Evolutionary conservation across 257 asterid species (phyloP), one percentile per base, ranked within the genome.

Genomic region (Ilex asprella): DNA sequence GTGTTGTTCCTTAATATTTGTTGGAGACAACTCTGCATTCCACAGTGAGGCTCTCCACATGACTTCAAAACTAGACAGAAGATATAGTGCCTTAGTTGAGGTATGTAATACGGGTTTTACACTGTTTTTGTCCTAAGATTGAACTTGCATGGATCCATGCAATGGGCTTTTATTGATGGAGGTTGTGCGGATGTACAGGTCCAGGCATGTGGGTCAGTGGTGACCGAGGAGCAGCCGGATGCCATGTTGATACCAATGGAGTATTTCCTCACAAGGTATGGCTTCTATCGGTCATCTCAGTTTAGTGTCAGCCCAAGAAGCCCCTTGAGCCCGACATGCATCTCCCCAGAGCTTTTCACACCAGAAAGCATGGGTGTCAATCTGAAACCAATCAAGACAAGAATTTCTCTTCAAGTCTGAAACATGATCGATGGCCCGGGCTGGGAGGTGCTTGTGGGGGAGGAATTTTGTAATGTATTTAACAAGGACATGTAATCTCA

Each of bases 321-420:
- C 74, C 92, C 92, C 21, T 75, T 84, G 64, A 84, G 85, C 56
- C 92, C 92, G 10, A 73, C 88, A 41, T 64, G 86, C 75, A 75
- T 84, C 56, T 72, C 88, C 29, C 88, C 92, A 0, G 92, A 84
- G 73, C 88, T 84, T 53, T 79, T 82, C 72, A 79, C 92, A 7
- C 92, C 92, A 15, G 92, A 84, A 62, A 84, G 92, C 76, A 84
- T 84, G 92, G 92, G 92, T 6, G 63, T 84, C 79, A 84, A 82
- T 75, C 65, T 84, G 5, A 84, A 84, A 59, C 92, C 92, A 11
- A 84, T 84, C 27, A 84, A 82, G 69, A 84, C 92, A 16, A 70
- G 63, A 63, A 55, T 76, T 16, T 65, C 67, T 3, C 47, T 55
- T 6, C 75, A 67, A 65, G 71, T 67, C 49, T 72, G 67, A 67